phyloP scores from a whole-genome alignment of 2,329 filamentous ascomycete species.

The Sporothrix pseudoabietina region DNA sequence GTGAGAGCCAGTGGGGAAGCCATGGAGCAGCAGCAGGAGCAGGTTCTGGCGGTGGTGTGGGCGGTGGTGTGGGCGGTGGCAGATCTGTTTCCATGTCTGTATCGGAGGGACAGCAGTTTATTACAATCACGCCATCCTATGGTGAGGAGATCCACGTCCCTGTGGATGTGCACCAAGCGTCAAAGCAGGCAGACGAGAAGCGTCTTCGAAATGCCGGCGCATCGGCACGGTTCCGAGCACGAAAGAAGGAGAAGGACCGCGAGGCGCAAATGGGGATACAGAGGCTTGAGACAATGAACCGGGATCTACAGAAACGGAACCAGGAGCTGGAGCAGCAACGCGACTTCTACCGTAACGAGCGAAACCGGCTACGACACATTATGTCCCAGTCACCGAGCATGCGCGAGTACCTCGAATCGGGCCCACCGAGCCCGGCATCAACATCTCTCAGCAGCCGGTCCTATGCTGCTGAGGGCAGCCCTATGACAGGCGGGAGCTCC shows the following conservation, averaged over 20 bases:
- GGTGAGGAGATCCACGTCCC: constrained; percentile 60
- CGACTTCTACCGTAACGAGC: constrained; percentile 73
- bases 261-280: constrained; percentile 70
- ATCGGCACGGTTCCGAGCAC: constrained; percentile 77
- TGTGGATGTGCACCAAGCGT: constrained; percentile 79
- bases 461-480: constrained; percentile 45
- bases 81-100: constrained; percentile 32
- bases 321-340: constrained; percentile 62
- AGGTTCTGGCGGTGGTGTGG: background rate
- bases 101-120: constrained; percentile 39
- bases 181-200: constrained; percentile 82
- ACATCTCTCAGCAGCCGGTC: constrained; percentile 41
- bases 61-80: constrained; percentile 8
- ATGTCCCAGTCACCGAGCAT: constrained; percentile 62
- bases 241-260: constrained; percentile 80
- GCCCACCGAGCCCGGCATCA: constrained; percentile 54
- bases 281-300: constrained; percentile 67
- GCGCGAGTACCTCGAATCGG: constrained; percentile 54
- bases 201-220: constrained; percentile 82
- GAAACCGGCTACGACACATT: constrained; percentile 70
- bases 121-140: constrained; percentile 43
- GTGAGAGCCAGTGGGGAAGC: background rate
- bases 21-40: background rate
- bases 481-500: constrained; percentile 35
- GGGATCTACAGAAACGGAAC: constrained; percentile 61